Evolutionary conservation across 1,139 yeast genomes (phyloP), one percentile per base, ranked within the genome.

Genomic region (Pneumocystis jirovecii): DNA sequence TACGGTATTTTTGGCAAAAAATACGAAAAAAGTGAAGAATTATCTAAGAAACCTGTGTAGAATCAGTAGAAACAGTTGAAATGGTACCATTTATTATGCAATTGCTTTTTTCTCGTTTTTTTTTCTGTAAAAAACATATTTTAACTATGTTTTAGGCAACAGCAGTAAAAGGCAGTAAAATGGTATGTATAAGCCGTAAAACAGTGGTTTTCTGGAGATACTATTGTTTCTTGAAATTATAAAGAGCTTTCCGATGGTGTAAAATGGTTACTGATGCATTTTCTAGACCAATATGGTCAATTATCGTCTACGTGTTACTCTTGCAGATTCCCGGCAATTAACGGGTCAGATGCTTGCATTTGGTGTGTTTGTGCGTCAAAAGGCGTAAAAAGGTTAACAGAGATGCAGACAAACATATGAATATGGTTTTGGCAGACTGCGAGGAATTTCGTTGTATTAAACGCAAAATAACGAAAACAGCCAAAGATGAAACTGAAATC

Each of bases 291-390:
- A 10, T 10, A 7, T 91, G 69, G 77, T 93, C 66, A 82, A 88
- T 72, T 87, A 84, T 76, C 80, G 90, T 68, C 83, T 93, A 65
- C 82, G 86, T 66, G 86, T 90, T 42, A 80, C 85, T 57, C 83
- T 95, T 1, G 75, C 83, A 34, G 97, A 91, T 75, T 85, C 87
- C 15, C 80, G 96, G 63, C 85, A 83, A 64, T 83, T 87, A 70
- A 79, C 85, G 12, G 98, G 98, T 1, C 85, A 86, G 68, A 79
- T 93, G 65, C 76, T 91, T 69, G 93, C 97, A 3, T 93, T 89
- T 73, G 97, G 93, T 75, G 86, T 63, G 21, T 66, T 64, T 50
- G 3, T 5, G 19, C 7, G 19, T 44, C 6, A 10, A 7, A 21
- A 6, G 7, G 15, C 1, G 12, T 59, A 8, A 7, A 21, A 25